A percentile compares a stretch with the other conserved stretches of the same genome.
Evolutionary conservation across 768 basidiomycete genomes (phyloP).

Genomic region (Leucocoprinus birnbaumii): DNA sequence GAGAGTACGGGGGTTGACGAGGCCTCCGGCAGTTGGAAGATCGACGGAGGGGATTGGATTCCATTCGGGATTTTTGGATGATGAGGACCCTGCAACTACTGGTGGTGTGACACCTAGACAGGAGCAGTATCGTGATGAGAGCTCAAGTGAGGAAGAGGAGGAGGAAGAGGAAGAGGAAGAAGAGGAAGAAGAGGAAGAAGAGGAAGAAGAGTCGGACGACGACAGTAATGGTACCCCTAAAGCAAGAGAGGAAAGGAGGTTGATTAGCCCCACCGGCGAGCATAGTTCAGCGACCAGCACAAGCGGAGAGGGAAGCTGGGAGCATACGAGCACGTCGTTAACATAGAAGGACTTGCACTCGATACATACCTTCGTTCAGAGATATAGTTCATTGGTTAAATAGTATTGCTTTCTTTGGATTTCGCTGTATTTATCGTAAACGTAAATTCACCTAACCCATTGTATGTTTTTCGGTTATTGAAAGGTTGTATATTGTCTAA

Average conservation of each 20-base stretch:
- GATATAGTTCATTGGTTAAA: not conserved
- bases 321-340: conserved; percentile 49
- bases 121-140: conserved; percentile 45
- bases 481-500: not conserved
- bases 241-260: conserved; percentile 5
- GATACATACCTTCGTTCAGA: not conserved
- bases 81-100: conserved; percentile 53
- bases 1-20: conserved; percentile 66
- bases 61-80: conserved; percentile 82
- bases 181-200: not conserved
- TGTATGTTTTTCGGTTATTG: not conserved
- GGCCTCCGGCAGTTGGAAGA: conserved; percentile 23
- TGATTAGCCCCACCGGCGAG: conserved; percentile 15
- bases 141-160: conserved; percentile 1
- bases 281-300: conserved; percentile 34
- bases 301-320: conserved; percentile 73
- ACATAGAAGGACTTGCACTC: not conserved
- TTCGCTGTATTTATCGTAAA: conserved; percentile 2
- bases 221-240: not conserved
- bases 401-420: not conserved
- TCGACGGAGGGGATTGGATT: conserved; percentile 45
- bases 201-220: not conserved
- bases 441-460: not conserved
- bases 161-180: not conserved
- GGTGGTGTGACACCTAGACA: conserved; percentile 24